phyloP scores from a whole-genome alignment of 2,329 filamentous ascomycete genomes.

The Trichothecium sympodiale region DNA sequence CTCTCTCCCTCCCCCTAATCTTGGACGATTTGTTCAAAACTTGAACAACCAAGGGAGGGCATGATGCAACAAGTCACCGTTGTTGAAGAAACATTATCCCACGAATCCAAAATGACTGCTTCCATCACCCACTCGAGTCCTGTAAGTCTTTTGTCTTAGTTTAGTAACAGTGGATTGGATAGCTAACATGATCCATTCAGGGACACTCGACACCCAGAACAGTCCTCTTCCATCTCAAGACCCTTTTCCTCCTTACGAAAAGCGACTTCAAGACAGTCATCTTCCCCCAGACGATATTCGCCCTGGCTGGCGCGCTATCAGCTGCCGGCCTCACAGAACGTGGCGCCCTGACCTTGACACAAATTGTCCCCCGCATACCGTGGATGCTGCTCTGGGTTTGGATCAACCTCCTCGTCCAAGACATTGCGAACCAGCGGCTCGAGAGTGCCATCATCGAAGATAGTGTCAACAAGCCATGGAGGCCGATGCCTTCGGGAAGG shows the following conservation, averaged over 20 bases:
- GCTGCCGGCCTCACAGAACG: constrained; percentile 1
- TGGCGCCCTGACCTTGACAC: background rate
- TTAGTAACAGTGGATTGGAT: too few species aligned
- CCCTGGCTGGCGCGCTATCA: constrained; percentile 6
- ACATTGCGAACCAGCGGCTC: constrained; percentile 17
- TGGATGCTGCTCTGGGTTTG: constrained; percentile 13
- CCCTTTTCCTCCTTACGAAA: constrained; percentile 17
- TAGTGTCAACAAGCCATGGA: constrained; percentile 19
- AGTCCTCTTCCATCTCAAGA: constrained; percentile 9
- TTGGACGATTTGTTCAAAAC: too few species aligned
- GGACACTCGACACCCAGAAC: background rate
- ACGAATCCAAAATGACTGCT: too few species aligned
- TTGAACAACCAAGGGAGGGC: too few species aligned
- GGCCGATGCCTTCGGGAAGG: constrained; percentile 13
- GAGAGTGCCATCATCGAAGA: constrained; percentile 14
- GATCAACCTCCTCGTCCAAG: constrained; percentile 15
- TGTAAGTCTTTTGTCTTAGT: too few species aligned
- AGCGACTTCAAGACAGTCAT: constrained; percentile 21
- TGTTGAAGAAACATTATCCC: too few species aligned
- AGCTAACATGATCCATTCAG: too few species aligned
- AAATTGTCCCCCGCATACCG: constrained; percentile 4
- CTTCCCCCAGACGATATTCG: constrained; percentile 17
- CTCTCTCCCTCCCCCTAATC: too few species aligned
- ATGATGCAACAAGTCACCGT: too few species aligned
- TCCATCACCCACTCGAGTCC: too few species aligned